These are phyloP conservation scores for Leccinum longicurvipes DNA, from an alignment of 768 basidiomycete genomes.

Conservation along the genomic window DNA sequence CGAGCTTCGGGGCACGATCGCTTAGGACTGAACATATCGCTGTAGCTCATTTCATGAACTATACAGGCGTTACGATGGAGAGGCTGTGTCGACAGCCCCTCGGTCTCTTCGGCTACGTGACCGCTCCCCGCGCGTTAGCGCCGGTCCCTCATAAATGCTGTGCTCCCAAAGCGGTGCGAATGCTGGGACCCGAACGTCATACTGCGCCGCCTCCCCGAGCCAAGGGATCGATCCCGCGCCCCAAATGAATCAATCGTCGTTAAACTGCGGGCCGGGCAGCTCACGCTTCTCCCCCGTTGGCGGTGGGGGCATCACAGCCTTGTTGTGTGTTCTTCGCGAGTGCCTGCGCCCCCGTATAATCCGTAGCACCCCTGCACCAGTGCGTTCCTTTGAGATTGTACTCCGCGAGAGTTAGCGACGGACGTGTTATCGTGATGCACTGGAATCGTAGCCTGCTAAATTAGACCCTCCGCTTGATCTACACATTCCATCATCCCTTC, in stretches of 20 bases:
- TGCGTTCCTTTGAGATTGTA: slow-evolving; percentile 1
- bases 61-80: neutral
- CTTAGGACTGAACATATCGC: neutral
- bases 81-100: slow-evolving; percentile 2
- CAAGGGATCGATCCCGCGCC: neutral
- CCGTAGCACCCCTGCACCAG: neutral
- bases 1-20: neutral
- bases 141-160: slow-evolving; percentile 14
- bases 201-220: slow-evolving; percentile 13
- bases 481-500: slow-evolving; percentile 17
- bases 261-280: neutral
- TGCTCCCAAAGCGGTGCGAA: slow-evolving; percentile 23
- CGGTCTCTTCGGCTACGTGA: neutral
- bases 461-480: slow-evolving; percentile 12
- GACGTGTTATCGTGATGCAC: slow-evolving; percentile 24
- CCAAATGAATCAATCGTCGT: neutral
- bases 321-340: neutral
- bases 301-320: slow-evolving; percentile 25
- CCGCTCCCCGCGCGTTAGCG: neutral
- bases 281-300: slow-evolving; percentile 4
- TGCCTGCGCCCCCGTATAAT: slow-evolving; percentile 9
- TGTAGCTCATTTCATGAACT: neutral
- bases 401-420: slow-evolving; percentile 5
- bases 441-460: slow-evolving; percentile 25
- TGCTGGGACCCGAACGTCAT: slow-evolving; percentile 17